Evolutionary conservation across 2,329 filamentous ascomycete genomes (phyloP), one percentile per base, ranked within the genome.

Genomic region (Esteya vermicola): DNA sequence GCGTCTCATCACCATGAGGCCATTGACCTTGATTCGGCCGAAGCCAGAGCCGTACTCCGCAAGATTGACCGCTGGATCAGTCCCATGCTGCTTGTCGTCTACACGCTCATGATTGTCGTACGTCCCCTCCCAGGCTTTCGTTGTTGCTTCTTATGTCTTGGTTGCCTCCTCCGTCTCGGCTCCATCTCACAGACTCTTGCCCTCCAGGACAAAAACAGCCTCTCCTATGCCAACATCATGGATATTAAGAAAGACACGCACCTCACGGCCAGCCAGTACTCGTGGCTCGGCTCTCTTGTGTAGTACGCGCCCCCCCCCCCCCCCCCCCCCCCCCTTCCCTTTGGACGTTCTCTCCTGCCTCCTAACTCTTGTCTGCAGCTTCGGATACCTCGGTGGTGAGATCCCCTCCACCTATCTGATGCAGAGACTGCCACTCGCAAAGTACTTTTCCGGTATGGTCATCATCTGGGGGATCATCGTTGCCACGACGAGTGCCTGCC

Each of bases 201-300:
- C n/a, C n/a, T n/a, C n/a, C n/a, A n/a, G n/a, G 50, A 53, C 47
- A 52, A 75, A 58, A 75, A 70, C 0, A 74, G 67, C 0, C 54
- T 75, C 26, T 72, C 66, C 1, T 79, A 78, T 46, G 75, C 76
- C 1, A 74, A 75, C 14, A 73, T 81, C 34, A 78, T 79, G 43
- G 74, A 74, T 1, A 70, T 81, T 42, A 61, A 64, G 18, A 65
- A 76, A 3, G 74, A 77, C 44, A 59, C 78, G 8, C 47, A 65
- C 10, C 59, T 79, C 1, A 58, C 63, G 18, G 71, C 71, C 1
- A 63, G 65, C 0, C 59, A 77, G 45, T 79, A 78, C 48, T 71
- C 60, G 43, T 74, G 68, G 64, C 57, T 73, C 22, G 40, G 34
- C 25, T 33, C 25, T 5, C 65, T 69, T 40, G 70, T 71, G 50